Conservation (phyloP, 2,329 filamentous ascomycete genomes). For the Scorias spongiosa region DNA sequence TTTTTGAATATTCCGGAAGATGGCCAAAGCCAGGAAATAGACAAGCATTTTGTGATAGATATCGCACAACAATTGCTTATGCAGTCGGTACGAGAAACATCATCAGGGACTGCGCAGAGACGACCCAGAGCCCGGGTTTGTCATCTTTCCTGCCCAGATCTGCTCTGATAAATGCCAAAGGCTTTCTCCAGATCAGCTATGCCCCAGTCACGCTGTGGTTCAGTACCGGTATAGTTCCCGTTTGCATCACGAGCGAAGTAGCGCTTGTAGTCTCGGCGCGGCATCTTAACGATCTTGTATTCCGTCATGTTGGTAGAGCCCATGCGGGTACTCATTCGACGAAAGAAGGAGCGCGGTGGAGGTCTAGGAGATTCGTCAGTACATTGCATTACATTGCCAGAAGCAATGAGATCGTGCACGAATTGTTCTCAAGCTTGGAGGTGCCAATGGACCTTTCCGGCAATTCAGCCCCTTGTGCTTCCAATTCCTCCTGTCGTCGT, state of each 20-base stretch:
- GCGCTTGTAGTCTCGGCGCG: conserved; percentile 14
- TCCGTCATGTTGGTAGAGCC: conserved; percentile 4
- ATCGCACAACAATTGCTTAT: too few relatives aligned
- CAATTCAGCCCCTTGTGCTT: conserved; percentile 6
- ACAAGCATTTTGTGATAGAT: too few relatives aligned
- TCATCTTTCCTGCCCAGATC: too few relatives aligned
- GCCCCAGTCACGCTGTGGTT: conserved; percentile 15
- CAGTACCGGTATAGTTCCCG: conserved; percentile 16
- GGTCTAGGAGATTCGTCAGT: conserved; percentile 6
- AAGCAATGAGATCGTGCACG: not conserved
- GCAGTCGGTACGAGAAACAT: too few relatives aligned
- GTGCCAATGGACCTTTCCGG: conserved; percentile 7
- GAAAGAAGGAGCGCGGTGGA: conserved; percentile 11
- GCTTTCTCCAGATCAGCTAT: conserved; percentile 9
- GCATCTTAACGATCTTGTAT: conserved; percentile 18
- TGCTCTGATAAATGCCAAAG: conserved; percentile 12
- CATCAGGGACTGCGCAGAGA: too few relatives aligned
- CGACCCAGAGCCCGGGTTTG: too few relatives aligned
- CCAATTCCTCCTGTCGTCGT: conserved; percentile 6
- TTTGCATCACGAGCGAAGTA: conserved; percentile 11
- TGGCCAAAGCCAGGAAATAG: too few relatives aligned
- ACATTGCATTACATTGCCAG: not conserved
- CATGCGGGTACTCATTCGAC: conserved; percentile 13
- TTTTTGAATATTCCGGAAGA: too few relatives aligned
- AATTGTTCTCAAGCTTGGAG: not conserved